A percentile compares a stretch with the other conserved stretches of the same genome.
Conservation (phyloP, 139 green algal species). For the Dunaliella sp. region DNA sequence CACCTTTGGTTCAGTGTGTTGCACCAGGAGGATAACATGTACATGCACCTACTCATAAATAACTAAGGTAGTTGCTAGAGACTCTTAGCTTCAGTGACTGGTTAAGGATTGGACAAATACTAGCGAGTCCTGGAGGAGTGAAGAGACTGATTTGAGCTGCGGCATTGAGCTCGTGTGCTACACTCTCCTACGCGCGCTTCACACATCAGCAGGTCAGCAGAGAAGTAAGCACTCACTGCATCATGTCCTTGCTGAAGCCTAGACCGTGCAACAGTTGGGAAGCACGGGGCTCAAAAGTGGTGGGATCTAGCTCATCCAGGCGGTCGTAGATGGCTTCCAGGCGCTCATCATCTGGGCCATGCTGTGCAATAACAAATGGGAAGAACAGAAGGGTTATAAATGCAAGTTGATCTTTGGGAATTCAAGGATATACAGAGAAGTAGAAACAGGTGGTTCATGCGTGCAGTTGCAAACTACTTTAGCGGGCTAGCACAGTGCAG, state of each 20-base stretch:
- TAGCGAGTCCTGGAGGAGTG: too few species aligned
- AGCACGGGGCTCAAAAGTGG: slow-evolving; percentile 75
- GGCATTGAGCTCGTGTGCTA: background rate
- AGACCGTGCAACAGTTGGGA: slow-evolving; percentile 91
- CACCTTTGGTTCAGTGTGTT: slow-evolving; percentile 69
- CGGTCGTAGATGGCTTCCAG: slow-evolving; percentile 47
- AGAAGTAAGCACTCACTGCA: slow-evolving; percentile 17
- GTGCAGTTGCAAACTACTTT: background rate
- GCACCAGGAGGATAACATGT: too few species aligned
- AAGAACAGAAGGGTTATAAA: background rate
- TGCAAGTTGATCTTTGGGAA: too few species aligned
- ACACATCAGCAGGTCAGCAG: too few species aligned
- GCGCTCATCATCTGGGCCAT: slow-evolving; percentile 59
- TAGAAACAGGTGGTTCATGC: too few species aligned
- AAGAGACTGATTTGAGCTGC: background rate
- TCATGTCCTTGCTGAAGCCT: slow-evolving; percentile 89
- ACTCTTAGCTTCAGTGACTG: too few species aligned
- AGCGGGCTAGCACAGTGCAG: background rate
- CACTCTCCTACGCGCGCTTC: slow-evolving; percentile 29
- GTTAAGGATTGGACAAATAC: too few species aligned
- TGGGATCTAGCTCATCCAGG: slow-evolving; percentile 79
- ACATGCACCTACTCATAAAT: too few species aligned
- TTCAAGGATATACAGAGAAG: too few species aligned
- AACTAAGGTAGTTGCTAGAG: too few species aligned
- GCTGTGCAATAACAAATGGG: slow-evolving; percentile 7